These are phyloP conservation scores for Themeda triandra DNA, from an alignment of 176 grass and related monocot genomes.

Conservation along the genomic window DNA sequence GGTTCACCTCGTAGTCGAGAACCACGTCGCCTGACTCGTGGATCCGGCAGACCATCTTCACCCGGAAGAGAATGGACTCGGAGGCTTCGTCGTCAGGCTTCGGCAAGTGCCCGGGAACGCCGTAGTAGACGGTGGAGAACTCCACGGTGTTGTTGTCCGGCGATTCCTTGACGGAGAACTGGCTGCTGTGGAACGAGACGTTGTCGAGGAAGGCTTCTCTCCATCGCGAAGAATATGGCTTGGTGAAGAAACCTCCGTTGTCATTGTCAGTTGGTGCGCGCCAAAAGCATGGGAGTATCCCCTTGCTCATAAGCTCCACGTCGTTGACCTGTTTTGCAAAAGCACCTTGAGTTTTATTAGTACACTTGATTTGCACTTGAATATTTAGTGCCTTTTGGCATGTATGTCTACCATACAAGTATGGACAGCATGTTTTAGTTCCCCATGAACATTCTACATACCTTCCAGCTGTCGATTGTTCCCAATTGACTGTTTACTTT, in stretches of 20 bases:
- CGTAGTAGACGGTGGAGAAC: slow-evolving; percentile 54
- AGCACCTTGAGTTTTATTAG: not conserved
- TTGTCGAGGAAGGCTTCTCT: slow-evolving; percentile 59
- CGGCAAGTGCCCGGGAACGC: slow-evolving; percentile 36
- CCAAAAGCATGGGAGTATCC: slow-evolving; percentile 87
- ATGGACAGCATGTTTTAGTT: not conserved
- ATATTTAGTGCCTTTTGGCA: not conserved
- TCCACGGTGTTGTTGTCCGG: slow-evolving; percentile 41
- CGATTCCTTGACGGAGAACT: slow-evolving; percentile 56
- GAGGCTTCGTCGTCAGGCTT: slow-evolving; percentile 37
- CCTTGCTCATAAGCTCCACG: slow-evolving; percentile 56
- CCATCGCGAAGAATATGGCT: slow-evolving; percentile 62
- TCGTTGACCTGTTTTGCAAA: slow-evolving; percentile 45
- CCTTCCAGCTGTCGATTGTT: slow-evolving; percentile 95
- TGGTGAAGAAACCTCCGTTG: slow-evolving; percentile 58
- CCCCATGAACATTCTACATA: slow-evolving; percentile 19
- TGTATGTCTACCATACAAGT: not conserved
- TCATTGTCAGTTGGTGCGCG: slow-evolving; percentile 91
- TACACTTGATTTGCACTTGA: not conserved
- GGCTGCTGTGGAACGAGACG: slow-evolving; percentile 46
- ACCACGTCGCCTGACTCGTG: slow-evolving; percentile 63
- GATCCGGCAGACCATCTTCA: slow-evolving; percentile 50
- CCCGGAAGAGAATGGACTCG: slow-evolving; percentile 29
- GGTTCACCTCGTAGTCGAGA: slow-evolving; percentile 65
- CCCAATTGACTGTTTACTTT: slow-evolving; percentile 71